These are phyloP conservation scores for Mycena capillaripes DNA, from an alignment of 768 basidiomycete species.

Conservation along the genomic window DNA sequence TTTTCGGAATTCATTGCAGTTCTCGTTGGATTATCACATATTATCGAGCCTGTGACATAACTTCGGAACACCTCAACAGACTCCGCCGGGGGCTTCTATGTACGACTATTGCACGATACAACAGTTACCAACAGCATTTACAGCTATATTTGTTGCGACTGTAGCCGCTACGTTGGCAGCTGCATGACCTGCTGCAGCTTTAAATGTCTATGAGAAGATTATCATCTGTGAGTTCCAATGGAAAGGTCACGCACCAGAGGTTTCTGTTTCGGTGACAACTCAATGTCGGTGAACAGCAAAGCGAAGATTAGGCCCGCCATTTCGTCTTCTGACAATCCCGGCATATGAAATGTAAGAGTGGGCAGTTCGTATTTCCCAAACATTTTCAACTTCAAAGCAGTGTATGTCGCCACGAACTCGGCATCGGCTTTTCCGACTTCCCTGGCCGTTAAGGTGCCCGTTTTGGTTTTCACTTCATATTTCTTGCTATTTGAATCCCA, in stretches of 20 bases:
- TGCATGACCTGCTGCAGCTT: background rate
- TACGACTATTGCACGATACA: no score
- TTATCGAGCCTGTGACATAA: no score
- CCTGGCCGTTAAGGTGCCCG: background rate
- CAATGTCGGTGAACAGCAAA: background rate
- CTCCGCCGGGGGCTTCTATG: no score
- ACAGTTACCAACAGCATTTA: no score
- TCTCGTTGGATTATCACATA: no score
- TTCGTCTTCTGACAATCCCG: background rate
- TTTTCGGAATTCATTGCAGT: no score
- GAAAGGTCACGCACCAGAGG: background rate
- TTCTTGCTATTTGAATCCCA: background rate
- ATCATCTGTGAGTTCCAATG: background rate
- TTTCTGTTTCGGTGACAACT: background rate
- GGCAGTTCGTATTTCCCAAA: conserved; percentile 1
- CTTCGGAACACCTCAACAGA: no score
- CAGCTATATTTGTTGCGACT: no score
- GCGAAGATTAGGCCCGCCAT: background rate
- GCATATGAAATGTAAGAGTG: background rate
- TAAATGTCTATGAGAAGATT: background rate
- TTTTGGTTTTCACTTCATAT: background rate
- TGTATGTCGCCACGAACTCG: background rate
- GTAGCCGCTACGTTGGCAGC: no score
- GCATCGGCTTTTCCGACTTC: background rate
- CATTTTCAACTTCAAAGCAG: background rate